Conservation (phyloP, 2,329 filamentous ascomycete species). For the Cryphonectria parasitica region DNA sequence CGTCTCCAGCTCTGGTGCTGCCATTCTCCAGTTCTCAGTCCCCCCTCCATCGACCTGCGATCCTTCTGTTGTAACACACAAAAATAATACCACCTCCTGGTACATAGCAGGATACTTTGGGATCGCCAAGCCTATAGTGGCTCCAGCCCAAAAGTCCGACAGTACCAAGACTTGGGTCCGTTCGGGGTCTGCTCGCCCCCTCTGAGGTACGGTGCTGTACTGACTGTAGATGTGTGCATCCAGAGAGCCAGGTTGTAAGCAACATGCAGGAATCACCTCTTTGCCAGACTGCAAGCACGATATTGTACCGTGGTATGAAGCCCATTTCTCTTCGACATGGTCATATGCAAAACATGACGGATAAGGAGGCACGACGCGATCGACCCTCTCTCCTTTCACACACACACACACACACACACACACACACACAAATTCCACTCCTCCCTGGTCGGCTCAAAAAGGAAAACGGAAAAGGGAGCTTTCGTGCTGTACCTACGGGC, state of each 20-base stretch:
- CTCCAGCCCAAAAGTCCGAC: constrained; percentile 2
- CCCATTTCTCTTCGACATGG: not conserved
- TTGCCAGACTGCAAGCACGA: not conserved
- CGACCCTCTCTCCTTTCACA: not conserved
- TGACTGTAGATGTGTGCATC: not conserved
- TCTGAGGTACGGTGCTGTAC: not conserved
- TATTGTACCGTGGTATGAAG: not conserved
- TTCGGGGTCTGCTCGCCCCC: not conserved
- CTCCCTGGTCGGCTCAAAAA: not conserved
- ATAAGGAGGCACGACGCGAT: not conserved
- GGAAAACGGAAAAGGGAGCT: not conserved
- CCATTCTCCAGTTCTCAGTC: constrained; percentile 2
- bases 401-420: not conserved
- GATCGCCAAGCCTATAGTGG: constrained; percentile 5
- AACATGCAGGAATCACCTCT: not conserved
- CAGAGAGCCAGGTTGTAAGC: not conserved
- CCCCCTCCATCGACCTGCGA: not conserved
- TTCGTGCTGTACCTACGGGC: not conserved
- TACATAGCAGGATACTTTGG: not conserved
- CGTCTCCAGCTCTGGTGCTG: constrained; percentile 2
- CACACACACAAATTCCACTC: not conserved
- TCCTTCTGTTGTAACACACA: constrained; percentile 2
- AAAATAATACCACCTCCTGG: constrained; percentile 3
- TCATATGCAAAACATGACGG: no score
- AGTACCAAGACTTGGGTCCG: not conserved